Percentiles rank a stretch among this genome's conserved stretches.
phyloP scores from a whole-genome alignment of 148 eudicot genomes.

The Cornus controversa region DNA sequence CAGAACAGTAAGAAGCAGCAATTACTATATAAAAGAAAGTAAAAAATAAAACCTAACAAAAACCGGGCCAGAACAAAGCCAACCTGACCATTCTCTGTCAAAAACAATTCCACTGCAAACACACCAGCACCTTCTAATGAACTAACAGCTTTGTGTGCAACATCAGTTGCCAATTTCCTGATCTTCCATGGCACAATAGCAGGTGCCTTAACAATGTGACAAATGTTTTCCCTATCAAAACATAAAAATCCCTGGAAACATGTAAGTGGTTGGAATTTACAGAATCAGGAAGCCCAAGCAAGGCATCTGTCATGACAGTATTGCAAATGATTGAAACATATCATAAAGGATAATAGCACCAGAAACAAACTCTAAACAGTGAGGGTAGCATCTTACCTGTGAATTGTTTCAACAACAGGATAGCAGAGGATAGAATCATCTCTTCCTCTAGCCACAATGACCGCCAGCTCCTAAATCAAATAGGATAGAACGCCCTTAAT shows the following conservation, averaged over 20 bases:
- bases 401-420: constrained; percentile 94
- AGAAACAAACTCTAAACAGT: neutral
- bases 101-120: constrained; percentile 88
- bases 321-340: neutral
- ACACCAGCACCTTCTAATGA: constrained; percentile 97
- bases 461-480: constrained; percentile 78
- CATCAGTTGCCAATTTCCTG: constrained; percentile 70
- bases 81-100: constrained; percentile 86
- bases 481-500: constrained; percentile 3
- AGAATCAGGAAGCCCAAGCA: neutral
- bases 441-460: constrained; percentile 94
- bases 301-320: neutral
- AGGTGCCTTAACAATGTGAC: constrained; percentile 94
- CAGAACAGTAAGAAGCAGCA: constrained; percentile 3
- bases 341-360: neutral
- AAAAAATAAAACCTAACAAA: neutral
- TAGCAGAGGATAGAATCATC: constrained; percentile 75
- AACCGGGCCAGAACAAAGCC: constrained; percentile 4
- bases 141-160: constrained; percentile 76
- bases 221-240: constrained; percentile 72
- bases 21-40: neutral
- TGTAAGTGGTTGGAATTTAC: neutral
- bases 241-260: neutral
- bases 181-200: constrained; percentile 81
- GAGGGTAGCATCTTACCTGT: constrained; percentile 50